Conservation (phyloP, 2,329 filamentous ascomycete species). For the Fusarium lyarnte region DNA sequence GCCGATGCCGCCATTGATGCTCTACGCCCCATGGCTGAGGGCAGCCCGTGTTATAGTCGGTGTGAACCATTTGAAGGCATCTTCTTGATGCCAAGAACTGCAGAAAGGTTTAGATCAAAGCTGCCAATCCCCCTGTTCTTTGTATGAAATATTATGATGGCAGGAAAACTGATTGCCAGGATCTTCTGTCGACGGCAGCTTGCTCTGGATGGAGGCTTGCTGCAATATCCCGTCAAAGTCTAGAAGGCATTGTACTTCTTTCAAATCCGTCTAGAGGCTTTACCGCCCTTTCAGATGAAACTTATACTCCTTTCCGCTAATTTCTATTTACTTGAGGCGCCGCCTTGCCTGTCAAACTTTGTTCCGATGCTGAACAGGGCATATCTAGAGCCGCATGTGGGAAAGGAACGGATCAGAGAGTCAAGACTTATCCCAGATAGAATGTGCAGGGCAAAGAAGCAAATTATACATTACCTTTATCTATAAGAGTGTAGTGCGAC, state of each 20-base stretch:
- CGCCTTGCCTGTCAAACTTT: background rate
- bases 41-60: background rate
- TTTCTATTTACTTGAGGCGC: background rate
- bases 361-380: background rate
- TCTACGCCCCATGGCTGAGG: background rate
- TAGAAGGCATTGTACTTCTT: background rate
- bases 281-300: background rate
- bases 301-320: background rate
- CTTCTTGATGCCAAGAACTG: background rate
- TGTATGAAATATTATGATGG: background rate
- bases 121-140: background rate
- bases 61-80: background rate
- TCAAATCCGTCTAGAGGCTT: background rate
- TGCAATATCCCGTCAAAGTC: background rate
- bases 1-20: background rate
- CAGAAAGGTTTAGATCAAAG: background rate
- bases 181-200: background rate
- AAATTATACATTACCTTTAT: background rate
- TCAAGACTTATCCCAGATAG: background rate
- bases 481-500: too few species aligned
- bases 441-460: background rate
- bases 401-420: background rate
- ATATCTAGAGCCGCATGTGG: background rate
- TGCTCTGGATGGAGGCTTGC: slow-evolving; percentile 5
- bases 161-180: background rate